Base-by-base conservation (phyloP, 208 protist species). In the Porcisia deanei region DNA sequence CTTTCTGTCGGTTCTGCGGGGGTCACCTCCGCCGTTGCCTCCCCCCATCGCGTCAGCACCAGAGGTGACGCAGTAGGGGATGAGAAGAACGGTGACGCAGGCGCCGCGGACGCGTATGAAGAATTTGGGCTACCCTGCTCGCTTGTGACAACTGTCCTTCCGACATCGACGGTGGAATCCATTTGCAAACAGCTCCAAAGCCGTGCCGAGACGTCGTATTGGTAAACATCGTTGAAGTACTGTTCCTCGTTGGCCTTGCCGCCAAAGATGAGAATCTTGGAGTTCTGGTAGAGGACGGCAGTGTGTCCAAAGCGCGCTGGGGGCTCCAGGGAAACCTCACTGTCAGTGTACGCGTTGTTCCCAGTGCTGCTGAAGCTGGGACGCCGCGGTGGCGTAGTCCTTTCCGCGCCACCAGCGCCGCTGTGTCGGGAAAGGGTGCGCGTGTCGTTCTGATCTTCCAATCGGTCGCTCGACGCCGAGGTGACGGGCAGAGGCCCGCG, bases 271-370 rank as follows among this genome's bases (percentile, higher is more conserved):
- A 92, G 71, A 14, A 95, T 86, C 22, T 84, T 72, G 22, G 84
- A 63, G 39, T 77, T 75, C n/a, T 71, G 70, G 64, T 84, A 87
- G 12, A 88, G 75, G 9, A 93, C 86, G 1, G 88, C 86, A 0
- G 85, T 91, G 85, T 94, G 89, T 3, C 89, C 89, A 71, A 94
- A 94, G 34, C 89, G 87, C 25, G 83, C 58, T 1, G 69, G 58
- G 16, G 89, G 87, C 52, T 61, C 30, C 25, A 70, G 54, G 14
- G 25, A 22, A 22, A 1, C 37, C 65, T 39, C 54, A 12, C n/a
- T 39, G 52, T 57, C 64, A 1, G 18, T 41, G 16, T 25, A 52
- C 37, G 25, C n/a, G 25, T 5, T 22, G 30, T 52, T 74, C 8
- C 12, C 39, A 45, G 12, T 39, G 34, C 9, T 22, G 41, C 18